Conservation (phyloP, 805 yeast species). For the Hanseniaspora occidentalis region DNA sequence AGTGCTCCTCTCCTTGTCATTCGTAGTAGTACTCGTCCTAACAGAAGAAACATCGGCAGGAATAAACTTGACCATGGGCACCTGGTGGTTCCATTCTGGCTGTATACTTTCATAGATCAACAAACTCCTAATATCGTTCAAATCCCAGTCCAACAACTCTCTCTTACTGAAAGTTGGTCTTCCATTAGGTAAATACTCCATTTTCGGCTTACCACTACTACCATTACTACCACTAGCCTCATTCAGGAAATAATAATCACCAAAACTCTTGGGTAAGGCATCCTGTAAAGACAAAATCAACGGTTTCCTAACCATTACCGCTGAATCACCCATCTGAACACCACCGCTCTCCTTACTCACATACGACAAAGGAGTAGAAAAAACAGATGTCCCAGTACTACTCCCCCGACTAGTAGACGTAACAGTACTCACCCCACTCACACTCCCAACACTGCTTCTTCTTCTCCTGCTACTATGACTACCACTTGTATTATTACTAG, state of each 20-base stretch:
- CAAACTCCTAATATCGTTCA: constrained; percentile 56
- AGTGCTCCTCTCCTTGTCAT: constrained; percentile 10
- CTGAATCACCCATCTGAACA: background rate
- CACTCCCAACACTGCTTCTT: background rate
- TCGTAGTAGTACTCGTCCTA: constrained; percentile 1
- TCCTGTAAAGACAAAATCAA: constrained; percentile 28
- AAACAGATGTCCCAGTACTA: background rate
- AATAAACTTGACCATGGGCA: constrained; percentile 30
- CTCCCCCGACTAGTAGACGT: no score
- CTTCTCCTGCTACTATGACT: background rate
- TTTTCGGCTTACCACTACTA: background rate
- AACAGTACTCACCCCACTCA: no score
- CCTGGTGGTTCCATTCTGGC: constrained; percentile 42
- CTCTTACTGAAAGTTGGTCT: constrained; percentile 53
- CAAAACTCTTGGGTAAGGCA: constrained; percentile 39
- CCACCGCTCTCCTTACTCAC: background rate
- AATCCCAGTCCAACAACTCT: constrained; percentile 54
- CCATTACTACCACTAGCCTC: constrained; percentile 31
- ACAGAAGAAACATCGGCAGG: constrained; percentile 1
- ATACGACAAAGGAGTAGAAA: background rate
- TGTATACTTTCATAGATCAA: constrained; percentile 37
- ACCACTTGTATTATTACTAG: background rate
- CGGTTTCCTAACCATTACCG: constrained; percentile 1
- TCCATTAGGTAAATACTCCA: constrained; percentile 35
- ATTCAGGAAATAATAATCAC: constrained; percentile 48